Evolutionary conservation across 495 filamentous ascomycete genomes (phyloP), one percentile per base, ranked within the genome.

Genomic region (Penicillium ucsense): DNA sequence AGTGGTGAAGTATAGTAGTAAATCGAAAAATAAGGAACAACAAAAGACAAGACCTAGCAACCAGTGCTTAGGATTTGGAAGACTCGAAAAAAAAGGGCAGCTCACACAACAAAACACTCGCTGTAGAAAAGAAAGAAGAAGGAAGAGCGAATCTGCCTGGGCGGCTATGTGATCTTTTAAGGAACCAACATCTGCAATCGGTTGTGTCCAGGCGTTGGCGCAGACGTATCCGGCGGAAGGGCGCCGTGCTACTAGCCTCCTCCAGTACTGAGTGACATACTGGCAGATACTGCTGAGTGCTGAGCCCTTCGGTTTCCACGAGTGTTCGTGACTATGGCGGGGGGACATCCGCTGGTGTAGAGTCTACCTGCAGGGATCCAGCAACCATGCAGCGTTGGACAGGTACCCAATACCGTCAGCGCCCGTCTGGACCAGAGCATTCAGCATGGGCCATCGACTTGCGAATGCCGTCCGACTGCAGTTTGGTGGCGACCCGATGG

Each of bases 71-170:
- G 66, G 67, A 60, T 67, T 67, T 70, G 70, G 63, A 73, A 20
- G 20, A 20, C 68, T 62, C 73, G 72, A 75, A 62, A 52, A 75
- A 62, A 52, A 10, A 27, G 55, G 51, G 60, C 68, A 85, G 76
- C 75, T 83, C 76, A 72, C 73, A 70, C 69, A 77, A 80, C 81
- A 80, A 80, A 20, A 70, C 74, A 75, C 84, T 86, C 86, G 84
- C 84, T 82, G 78, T 73, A 77, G 82, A 83, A 71, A 73, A 56
- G 62, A 78, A 82, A 62, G 68, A 62, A 66, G 20, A 20, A 20
- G 20, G 2, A 20, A 20, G 20, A 61, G 55, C 56, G 43, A 62
- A 49, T 65, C 55, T 54, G 60, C 52, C 60, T 71, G 55, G 61
- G 64, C 63, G 59, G 63, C 63, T 32, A 31, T 76, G 56, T 45